Conservation (phyloP, 441 rosid genomes). For the Hypseocharis bilobata region DNA sequence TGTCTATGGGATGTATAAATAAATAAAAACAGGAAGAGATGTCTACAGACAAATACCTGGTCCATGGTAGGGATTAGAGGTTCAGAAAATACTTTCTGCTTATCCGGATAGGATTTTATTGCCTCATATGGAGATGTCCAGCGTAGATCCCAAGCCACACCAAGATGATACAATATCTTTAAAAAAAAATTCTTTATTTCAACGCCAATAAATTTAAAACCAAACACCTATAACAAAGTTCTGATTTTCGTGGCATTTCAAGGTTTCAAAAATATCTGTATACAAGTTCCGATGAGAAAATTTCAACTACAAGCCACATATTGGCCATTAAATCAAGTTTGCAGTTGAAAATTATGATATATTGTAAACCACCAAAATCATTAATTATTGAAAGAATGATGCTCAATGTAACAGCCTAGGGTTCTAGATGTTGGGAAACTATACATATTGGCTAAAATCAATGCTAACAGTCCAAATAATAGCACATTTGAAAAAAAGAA, state of each 20-base stretch:
- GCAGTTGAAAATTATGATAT: neutral
- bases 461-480: neutral
- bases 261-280: neutral
- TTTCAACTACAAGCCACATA: neutral
- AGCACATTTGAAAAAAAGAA: neutral
- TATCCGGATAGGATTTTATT: slow-evolving; percentile 29
- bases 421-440: neutral
- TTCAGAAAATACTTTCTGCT: slow-evolving; percentile 39
- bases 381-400: neutral
- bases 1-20: neutral
- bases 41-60: slow-evolving; percentile 42
- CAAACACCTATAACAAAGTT: slow-evolving; percentile 3
- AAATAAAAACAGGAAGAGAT: slow-evolving; percentile 5
- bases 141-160: slow-evolving; percentile 74
- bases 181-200: slow-evolving; percentile 11
- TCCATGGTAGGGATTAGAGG: slow-evolving; percentile 55
- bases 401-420: neutral
- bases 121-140: slow-evolving; percentile 51
- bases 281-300: no score
- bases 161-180: slow-evolving; percentile 89
- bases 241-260: slow-evolving; percentile 14
- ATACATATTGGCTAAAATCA: neutral
- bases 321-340: neutral
- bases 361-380: neutral
- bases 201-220: neutral